These are phyloP conservation scores for Arxiozyma slooffiae DNA, from an alignment of 1,139 yeast species.

Conservation along the genomic window DNA sequence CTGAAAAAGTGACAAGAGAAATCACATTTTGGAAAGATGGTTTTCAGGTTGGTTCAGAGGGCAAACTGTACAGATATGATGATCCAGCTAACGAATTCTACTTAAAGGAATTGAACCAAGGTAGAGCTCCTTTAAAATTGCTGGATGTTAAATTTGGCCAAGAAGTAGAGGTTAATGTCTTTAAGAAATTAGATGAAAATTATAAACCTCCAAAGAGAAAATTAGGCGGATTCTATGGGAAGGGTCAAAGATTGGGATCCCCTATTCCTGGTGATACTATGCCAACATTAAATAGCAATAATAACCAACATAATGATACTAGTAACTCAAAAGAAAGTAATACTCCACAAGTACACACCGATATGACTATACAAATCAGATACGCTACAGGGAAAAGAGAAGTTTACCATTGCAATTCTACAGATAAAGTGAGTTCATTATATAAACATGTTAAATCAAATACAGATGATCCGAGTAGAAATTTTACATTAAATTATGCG, in stretches of 20 bases:
- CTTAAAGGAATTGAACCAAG: conserved; percentile 71
- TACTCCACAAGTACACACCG: conserved; percentile 23
- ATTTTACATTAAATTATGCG: conserved; percentile 64
- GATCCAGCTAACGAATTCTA: conserved; percentile 78
- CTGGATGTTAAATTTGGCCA: conserved; percentile 82
- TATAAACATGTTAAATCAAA: conserved; percentile 57
- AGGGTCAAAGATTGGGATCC: conserved; percentile 84
- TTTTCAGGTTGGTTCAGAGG: conserved; percentile 78
- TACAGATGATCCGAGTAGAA: conserved; percentile 37
- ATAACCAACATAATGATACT: not conserved
- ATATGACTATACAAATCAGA: conserved; percentile 71
- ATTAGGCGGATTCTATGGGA: conserved; percentile 66
- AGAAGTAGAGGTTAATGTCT: conserved; percentile 90
- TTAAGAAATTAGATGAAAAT: conserved; percentile 70
- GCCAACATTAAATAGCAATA: conserved; percentile 17
- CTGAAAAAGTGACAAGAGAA: conserved; percentile 49
- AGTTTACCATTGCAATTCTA: conserved; percentile 53
- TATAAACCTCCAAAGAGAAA: conserved; percentile 62
- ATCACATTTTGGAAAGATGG: conserved; percentile 96
- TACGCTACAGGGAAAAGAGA: conserved; percentile 72
- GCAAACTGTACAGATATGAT: conserved; percentile 74
- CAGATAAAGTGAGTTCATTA: conserved; percentile 57
- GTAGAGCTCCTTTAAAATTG: conserved; percentile 84
- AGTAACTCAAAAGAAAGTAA: not conserved
- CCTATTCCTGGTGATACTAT: conserved; percentile 66